These are phyloP conservation scores for Debaryomyces sp. DNA, from an alignment of 1,139 yeast genomes.

Conservation along the genomic window DNA sequence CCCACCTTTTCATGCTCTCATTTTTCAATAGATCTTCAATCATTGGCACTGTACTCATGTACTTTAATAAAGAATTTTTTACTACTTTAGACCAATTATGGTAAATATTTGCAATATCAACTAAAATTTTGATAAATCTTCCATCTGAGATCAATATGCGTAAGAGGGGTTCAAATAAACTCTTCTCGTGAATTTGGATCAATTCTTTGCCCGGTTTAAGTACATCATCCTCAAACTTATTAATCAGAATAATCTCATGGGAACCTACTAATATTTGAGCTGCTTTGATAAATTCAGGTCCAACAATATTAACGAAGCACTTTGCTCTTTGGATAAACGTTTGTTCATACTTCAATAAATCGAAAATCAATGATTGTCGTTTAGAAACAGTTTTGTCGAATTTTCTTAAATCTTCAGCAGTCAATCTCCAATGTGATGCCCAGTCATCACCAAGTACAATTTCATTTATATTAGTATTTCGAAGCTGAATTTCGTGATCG, in stretches of 20 bases:
- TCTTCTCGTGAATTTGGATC: constrained; percentile 57
- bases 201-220: constrained; percentile 65
- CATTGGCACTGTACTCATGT: constrained; percentile 53
- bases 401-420: constrained; percentile 56
- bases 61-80: constrained; percentile 54
- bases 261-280: constrained; percentile 48
- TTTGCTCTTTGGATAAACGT: constrained; percentile 71
- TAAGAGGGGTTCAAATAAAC: constrained; percentile 56
- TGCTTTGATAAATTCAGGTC: constrained; percentile 48
- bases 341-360: constrained; percentile 73
- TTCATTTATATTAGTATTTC: constrained; percentile 38
- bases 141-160: constrained; percentile 55
- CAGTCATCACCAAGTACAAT: constrained; percentile 57
- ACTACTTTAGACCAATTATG: constrained; percentile 68
- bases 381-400: constrained; percentile 59
- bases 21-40: constrained; percentile 36
- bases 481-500: constrained; percentile 39
- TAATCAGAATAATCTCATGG: constrained; percentile 31
- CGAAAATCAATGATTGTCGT: constrained; percentile 78
- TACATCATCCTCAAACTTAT: constrained; percentile 62
- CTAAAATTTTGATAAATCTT: constrained; percentile 57
- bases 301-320: constrained; percentile 58
- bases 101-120: constrained; percentile 62
- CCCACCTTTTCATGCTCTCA: constrained; percentile 55
- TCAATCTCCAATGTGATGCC: constrained; percentile 75